Evolutionary conservation across 2,329 filamentous ascomycete species (phyloP).

Genomic region (Aspergillus pseudoviridinutans): DNA sequence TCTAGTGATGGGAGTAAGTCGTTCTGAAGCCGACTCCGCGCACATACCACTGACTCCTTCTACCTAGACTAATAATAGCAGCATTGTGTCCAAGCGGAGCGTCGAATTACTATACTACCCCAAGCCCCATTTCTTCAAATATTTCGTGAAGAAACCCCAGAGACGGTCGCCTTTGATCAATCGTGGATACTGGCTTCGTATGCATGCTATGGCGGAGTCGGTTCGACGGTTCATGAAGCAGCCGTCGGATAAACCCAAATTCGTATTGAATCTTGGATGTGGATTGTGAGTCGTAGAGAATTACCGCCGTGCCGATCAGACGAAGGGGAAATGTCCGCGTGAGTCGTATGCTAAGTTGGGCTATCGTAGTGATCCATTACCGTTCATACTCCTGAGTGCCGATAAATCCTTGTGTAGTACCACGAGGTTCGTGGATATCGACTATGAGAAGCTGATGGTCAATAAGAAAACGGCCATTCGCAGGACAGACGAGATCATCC

Average conservation of each 20-base stretch:
- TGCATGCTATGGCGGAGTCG: slow-evolving; percentile 73
- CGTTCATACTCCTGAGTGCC: slow-evolving; percentile 73
- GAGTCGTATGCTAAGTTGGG: slow-evolving; percentile 24
- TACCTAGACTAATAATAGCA: slow-evolving; percentile 76
- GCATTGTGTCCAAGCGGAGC: slow-evolving; percentile 86
- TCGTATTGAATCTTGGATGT: slow-evolving; percentile 81
- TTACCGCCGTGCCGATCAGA: neutral
- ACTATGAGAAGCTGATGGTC: slow-evolving; percentile 75
- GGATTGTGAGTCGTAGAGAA: slow-evolving; percentile 66
- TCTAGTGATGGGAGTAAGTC: slow-evolving; percentile 51
- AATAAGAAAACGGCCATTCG: slow-evolving; percentile 68
- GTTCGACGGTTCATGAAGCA: slow-evolving; percentile 69
- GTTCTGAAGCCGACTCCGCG: neutral
- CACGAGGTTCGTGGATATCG: slow-evolving; percentile 74
- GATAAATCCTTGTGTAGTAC: slow-evolving; percentile 57
- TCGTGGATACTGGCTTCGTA: slow-evolving; percentile 80
- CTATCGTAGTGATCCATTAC: slow-evolving; percentile 69
- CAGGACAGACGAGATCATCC: slow-evolving; percentile 57
- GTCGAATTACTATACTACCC: slow-evolving; percentile 86
- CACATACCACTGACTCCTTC: neutral
- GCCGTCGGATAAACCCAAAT: slow-evolving; percentile 56
- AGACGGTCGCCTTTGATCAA: slow-evolving; percentile 85
- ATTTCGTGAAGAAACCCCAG: slow-evolving; percentile 81
- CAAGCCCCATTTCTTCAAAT: slow-evolving; percentile 78
- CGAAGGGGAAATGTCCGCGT: neutral